Percentiles rank a stretch among this genome's conserved stretches.
Conservation (phyloP, 768 basidiomycete genomes). For the Plicaturopsis crispa region DNA sequence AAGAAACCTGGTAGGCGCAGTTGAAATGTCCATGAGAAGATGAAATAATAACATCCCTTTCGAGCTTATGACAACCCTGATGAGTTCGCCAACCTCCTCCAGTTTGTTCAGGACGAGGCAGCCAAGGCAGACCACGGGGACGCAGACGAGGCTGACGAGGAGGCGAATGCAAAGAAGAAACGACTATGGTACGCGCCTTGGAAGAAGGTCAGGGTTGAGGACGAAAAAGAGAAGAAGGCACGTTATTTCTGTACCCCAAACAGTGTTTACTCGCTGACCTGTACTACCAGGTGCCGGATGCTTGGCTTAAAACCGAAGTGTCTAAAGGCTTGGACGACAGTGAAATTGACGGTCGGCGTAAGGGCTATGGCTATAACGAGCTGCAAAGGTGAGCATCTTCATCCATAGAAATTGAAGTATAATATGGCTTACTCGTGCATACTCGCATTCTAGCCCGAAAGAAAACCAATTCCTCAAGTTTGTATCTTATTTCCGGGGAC, state of each 20-base stretch:
- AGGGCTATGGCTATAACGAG: slow-evolving; percentile 33
- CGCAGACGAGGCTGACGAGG: slow-evolving; percentile 22
- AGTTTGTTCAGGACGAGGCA: slow-evolving; percentile 25
- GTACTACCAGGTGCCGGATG: slow-evolving; percentile 20
- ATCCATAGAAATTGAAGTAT: background rate
- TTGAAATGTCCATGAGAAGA: background rate
- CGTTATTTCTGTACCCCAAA: background rate
- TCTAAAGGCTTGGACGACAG: slow-evolving; percentile 23
- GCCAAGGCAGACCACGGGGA: slow-evolving; percentile 14
- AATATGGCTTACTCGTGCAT: background rate
- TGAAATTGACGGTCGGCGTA: slow-evolving; percentile 26
- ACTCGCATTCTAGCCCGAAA: slow-evolving; percentile 16
- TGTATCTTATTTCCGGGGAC: slow-evolving; percentile 34
- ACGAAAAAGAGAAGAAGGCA: slow-evolving; percentile 21
- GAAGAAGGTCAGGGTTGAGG: slow-evolving; percentile 25
- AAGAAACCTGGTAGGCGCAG: background rate
- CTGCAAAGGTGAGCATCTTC: slow-evolving; percentile 29
- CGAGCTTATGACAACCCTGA: slow-evolving; percentile 10
- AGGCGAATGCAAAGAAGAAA: slow-evolving; percentile 17
- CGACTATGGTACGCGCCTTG: slow-evolving; percentile 40
- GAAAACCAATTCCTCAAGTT: slow-evolving; percentile 38
- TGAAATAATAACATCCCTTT: background rate
- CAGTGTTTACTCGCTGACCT: background rate
- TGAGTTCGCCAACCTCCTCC: slow-evolving; percentile 30
- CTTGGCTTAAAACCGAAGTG: slow-evolving; percentile 34